A percentile compares a stretch with the other conserved stretches of the same genome.
Conservation (phyloP, 2,329 filamentous ascomycete species). For the Gliomastix tumulicola region DNA sequence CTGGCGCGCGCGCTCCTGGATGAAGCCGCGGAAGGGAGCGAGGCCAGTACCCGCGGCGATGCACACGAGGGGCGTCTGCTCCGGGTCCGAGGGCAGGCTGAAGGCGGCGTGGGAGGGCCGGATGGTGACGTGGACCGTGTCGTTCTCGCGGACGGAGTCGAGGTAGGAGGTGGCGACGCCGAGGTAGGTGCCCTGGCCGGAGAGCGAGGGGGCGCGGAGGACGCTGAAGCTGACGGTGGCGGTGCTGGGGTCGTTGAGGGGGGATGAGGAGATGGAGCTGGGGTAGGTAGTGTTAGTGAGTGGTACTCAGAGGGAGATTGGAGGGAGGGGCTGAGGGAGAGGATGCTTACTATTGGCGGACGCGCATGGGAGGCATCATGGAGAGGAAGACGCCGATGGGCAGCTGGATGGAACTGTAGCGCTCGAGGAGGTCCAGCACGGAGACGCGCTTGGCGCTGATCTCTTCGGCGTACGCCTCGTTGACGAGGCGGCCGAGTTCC, state of each 20-base stretch:
- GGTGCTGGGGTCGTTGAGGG: constrained; percentile 44
- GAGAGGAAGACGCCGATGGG: constrained; percentile 53
- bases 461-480: constrained; percentile 27
- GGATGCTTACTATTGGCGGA: constrained; percentile 21
- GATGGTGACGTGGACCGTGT: constrained; percentile 38
- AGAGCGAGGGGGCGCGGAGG: constrained; percentile 43
- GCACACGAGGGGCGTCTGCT: constrained; percentile 36
- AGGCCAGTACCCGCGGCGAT: constrained; percentile 43
- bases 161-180: constrained; percentile 56
- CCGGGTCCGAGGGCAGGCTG: constrained; percentile 32
- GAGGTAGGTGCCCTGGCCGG: constrained; percentile 34
- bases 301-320: neutral
- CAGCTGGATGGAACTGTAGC: constrained; percentile 43
- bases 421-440: constrained; percentile 55
- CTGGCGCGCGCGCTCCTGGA: constrained; percentile 46
- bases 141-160: constrained; percentile 29
- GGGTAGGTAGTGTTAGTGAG: neutral
- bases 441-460: constrained; percentile 42
- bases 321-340: too few relatives aligned
- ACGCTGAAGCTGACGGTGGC: constrained; percentile 60
- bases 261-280: constrained; percentile 62
- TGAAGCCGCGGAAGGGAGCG: constrained; percentile 52
- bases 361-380: constrained; percentile 56
- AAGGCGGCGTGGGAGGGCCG: constrained; percentile 28
- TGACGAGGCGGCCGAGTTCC: constrained; percentile 27